Percentiles rank a stretch among this genome's conserved stretches.
Conservation (phyloP, 495 filamentous ascomycete genomes). For the Penicillium crystallinum region DNA sequence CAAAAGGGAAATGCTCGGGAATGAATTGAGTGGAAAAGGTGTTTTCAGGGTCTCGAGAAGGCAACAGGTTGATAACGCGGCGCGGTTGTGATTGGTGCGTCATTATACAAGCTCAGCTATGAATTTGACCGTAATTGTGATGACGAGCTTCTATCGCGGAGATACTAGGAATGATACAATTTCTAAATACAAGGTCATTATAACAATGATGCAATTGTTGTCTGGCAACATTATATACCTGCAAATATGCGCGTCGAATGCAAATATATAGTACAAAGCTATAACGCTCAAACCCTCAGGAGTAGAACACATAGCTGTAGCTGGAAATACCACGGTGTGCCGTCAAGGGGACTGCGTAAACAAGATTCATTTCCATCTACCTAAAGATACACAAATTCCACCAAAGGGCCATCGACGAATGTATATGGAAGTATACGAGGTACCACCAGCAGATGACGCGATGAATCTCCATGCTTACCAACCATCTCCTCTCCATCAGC, state of each 20-base stretch:
- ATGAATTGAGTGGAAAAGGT: background rate
- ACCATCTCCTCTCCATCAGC: background rate
- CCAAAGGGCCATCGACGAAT: background rate
- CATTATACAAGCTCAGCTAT: background rate
- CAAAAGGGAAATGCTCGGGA: background rate
- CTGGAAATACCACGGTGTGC: too few relatives aligned
- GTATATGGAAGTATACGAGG: background rate
- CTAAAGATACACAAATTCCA: background rate
- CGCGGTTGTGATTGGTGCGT: slow-evolving; percentile 6
- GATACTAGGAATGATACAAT: background rate
- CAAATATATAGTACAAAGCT: too few relatives aligned
- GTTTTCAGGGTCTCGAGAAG: slow-evolving; percentile 5
- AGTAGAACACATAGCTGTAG: too few relatives aligned
- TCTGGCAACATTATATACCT: too few relatives aligned
- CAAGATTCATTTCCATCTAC: too few relatives aligned
- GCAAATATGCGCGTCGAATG: too few relatives aligned
- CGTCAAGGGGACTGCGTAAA: too few relatives aligned
- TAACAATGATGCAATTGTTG: background rate
- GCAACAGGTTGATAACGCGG: slow-evolving; percentile 29
- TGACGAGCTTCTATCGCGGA: background rate
- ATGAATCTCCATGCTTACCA: background rate
- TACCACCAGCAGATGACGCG: background rate
- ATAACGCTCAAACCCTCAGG: too few relatives aligned
- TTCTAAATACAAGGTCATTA: too few relatives aligned
- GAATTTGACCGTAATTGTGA: background rate